Base-by-base conservation (phyloP, 306 rosid species). In the Lotus japonicus region DNA sequence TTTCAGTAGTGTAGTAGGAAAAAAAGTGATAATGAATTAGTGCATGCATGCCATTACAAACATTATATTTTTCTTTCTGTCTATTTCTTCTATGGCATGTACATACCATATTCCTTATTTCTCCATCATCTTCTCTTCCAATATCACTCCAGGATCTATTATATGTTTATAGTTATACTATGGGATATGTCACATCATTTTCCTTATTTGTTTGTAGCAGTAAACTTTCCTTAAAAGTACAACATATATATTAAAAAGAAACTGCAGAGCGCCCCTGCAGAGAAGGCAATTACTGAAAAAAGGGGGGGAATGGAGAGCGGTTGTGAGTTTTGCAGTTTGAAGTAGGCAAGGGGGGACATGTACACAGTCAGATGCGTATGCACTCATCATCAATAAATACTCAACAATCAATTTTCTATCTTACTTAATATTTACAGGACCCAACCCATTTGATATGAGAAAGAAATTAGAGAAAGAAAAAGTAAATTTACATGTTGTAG, bases 401-500 rank as follows among this genome's bases (percentile, higher is more conserved):
- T 1, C 3, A 21, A 21, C 46, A 81, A 74, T 28, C 35, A 21
- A 66, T 45, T 26, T 26, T 26, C 31, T 26, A 26, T 21, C 26
- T 28, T 28, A 49, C 60, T 78, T 57, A 72, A 63, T 12, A 86
- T 61, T 79, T 77, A 77, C 77, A 21, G 26, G 26, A 21, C 26
- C 26, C 26, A 21, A 1, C 1, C 26, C n/a, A n/a, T n/a, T n/a
- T n/a, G 23, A 75, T 70, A 63, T 66, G 73, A 68, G 49, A 74
- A 71, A 64, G 55, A 58, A 73, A n/a, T n/a, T n/a, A n/a, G n/a
- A n/a, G n/a, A n/a, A 65, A 44, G 31, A 71, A 58, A 70, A 77
- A 58, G 73, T 70, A 31, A 31, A 4, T 77, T 79, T 56, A 88
- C 80, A 74, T 80, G 4, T 26, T 31, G 7, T 31, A 82, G 96